These are phyloP conservation scores for Nymphaea colorata DNA, from an alignment of 164 flowering plant genomes.

Conservation along the genomic window DNA sequence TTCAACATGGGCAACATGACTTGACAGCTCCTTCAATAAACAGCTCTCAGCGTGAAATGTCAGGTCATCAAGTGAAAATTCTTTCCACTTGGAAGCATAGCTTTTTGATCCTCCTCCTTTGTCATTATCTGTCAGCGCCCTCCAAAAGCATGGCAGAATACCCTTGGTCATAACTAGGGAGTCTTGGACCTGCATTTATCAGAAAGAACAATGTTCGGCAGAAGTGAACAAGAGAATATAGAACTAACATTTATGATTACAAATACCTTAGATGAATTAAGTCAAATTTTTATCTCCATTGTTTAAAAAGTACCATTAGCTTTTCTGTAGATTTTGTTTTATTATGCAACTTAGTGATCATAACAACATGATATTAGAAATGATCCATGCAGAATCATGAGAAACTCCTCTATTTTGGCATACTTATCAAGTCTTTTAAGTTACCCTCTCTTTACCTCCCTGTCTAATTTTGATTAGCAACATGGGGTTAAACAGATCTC, in stretches of 20 bases:
- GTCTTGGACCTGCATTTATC: slow-evolving; percentile 50
- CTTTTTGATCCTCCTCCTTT: slow-evolving; percentile 69
- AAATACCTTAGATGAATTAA: no score
- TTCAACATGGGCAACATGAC: slow-evolving; percentile 31
- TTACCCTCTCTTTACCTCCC: no score
- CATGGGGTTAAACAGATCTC: no score
- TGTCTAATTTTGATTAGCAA: no score
- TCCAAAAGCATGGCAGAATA: slow-evolving; percentile 85
- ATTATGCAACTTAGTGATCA: no score
- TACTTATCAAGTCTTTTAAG: no score
- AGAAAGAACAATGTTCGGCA: neutral
- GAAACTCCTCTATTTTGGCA: no score
- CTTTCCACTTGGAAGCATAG: slow-evolving; percentile 70
- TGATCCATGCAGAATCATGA: no score
- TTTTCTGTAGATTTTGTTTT: no score
- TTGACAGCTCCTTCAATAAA: slow-evolving; percentile 30
- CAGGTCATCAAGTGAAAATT: slow-evolving; percentile 45
- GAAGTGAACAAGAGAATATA: neutral
- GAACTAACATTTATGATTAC: neutral
- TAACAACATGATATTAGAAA: no score
- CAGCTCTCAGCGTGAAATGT: slow-evolving; percentile 46
- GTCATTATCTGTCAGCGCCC: slow-evolving; percentile 97
- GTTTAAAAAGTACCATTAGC: no score
- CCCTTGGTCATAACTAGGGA: slow-evolving; percentile 53
- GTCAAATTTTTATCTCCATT: neutral